Base-by-base conservation (phyloP, 2,329 filamentous ascomycete genomes). In the Fusarium napiforme region DNA sequence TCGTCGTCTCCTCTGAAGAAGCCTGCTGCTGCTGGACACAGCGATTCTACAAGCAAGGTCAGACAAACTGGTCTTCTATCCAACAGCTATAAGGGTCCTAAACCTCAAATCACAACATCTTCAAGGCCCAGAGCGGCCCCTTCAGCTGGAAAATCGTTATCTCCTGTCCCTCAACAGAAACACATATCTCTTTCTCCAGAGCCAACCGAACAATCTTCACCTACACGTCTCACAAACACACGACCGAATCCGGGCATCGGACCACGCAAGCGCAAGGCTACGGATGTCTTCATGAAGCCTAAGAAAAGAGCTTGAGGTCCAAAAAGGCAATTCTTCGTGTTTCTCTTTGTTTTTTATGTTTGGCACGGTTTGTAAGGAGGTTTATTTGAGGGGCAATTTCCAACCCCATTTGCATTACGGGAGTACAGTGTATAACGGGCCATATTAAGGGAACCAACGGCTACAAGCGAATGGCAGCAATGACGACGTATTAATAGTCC, bases 221-320 rank as follows among this genome's bases (percentile, higher is more conserved):
- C 77, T 40, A 69, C 67, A 10, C 72, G 72, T 7, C 32, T 57
- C 30, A 12, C 60, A 36, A 60, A 58, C 32, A 30, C 66, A 46
- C 57, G 71, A 49, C 53, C 71, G 47, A 45, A 67, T 26, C 16
- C 53, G 18, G 37, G 58, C 19, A 46, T 64, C 32, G 69, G 53
- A 6, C 58, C 73, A 14, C 79, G 81, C 46, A 87, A 87, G 74
- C 83, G 86, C 60, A 86, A 86, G 74, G 77, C 81, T 1, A 83
- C 85, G 9, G 84, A 84, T 68, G 80, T 88, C n/a, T 89, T 89
- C 69, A 87, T 87, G 85, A 82, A 80, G 45, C 74, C 71, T 49
- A 84, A 85, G 78, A 87, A 84, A 77, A 76, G 75, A 58, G 64
- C 58, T 19, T 78, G 32, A 72, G n/a, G n/a, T 28, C 3, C 15